Evolutionary conservation across 371 early-diverging fungal genomes (phyloP).

Genomic region (Funneliformis caledonium): DNA sequence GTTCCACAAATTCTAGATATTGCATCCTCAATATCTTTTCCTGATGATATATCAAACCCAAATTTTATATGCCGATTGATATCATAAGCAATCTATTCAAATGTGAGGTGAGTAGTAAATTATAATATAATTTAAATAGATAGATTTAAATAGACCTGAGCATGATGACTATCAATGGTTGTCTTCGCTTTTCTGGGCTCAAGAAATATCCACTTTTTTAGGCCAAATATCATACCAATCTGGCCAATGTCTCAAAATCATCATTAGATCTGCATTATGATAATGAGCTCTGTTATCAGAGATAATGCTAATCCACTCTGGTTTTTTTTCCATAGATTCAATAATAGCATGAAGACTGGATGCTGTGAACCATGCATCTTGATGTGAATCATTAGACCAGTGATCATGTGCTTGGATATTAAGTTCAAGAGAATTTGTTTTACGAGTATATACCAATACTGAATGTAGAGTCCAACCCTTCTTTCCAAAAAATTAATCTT

Average conservation of each 20-base stretch:
- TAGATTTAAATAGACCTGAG: too few relatives aligned
- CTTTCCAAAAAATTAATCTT: neutral
- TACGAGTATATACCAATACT: neutral
- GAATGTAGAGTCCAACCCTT: neutral
- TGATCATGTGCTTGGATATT: neutral
- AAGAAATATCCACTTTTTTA: neutral
- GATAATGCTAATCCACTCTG: neutral
- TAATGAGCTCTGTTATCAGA: neutral
- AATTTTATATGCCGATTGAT: neutral
- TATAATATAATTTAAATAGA: too few relatives aligned
- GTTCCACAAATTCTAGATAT: neutral
- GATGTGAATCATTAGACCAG: neutral
- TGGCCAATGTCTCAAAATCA: neutral
- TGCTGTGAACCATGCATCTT: neutral
- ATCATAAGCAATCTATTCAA: neutral
- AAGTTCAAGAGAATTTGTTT: neutral
- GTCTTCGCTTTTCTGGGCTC: neutral
- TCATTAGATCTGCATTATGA: neutral
- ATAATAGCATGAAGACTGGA: neutral
- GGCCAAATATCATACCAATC: neutral
- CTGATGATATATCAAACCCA: neutral
- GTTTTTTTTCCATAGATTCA: constrained; percentile 2
- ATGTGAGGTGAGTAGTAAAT: neutral
- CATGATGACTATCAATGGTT: too few relatives aligned
- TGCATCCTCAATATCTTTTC: neutral